Conservation (phyloP, 306 rosid species). For the Mucuna pruriens region DNA sequence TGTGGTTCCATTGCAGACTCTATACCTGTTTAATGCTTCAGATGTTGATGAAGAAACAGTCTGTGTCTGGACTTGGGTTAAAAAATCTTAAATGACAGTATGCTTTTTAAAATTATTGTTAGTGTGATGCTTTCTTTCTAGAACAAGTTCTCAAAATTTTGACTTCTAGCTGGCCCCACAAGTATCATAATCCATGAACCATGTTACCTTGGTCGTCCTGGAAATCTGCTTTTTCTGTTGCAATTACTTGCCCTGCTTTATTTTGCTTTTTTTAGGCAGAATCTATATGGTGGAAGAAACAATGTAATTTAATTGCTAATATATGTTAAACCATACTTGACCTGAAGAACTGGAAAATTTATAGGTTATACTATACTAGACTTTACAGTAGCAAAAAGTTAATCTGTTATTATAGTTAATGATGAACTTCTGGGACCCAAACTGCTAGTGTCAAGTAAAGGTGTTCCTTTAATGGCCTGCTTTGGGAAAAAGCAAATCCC, state of each 20-base stretch:
- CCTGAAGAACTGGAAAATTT: slow-evolving; percentile 12
- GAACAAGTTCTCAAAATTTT: background rate
- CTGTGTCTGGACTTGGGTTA: background rate
- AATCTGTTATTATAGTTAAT: slow-evolving; percentile 35
- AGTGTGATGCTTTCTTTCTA: slow-evolving; percentile 10
- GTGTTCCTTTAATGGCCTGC: slow-evolving; percentile 37
- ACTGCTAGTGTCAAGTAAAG: slow-evolving; percentile 34
- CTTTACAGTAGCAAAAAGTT: slow-evolving; percentile 18
- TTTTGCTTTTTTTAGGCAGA: slow-evolving; percentile 34
- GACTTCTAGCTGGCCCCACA: slow-evolving; percentile 50
- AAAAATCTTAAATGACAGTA: background rate
- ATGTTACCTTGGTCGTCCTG: slow-evolving; percentile 34
- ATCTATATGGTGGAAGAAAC: slow-evolving; percentile 44
- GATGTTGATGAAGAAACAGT: slow-evolving; percentile 17
- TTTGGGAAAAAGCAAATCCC: slow-evolving; percentile 45
- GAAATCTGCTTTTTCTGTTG: slow-evolving; percentile 34
- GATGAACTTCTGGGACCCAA: slow-evolving; percentile 38
- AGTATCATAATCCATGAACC: slow-evolving; percentile 39
- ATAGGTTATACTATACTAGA: slow-evolving; percentile 11
- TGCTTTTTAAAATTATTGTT: background rate
- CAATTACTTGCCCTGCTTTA: slow-evolving; percentile 34
- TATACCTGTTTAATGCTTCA: background rate
- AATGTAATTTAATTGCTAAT: background rate
- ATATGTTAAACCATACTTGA: background rate
- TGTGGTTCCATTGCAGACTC: slow-evolving; percentile 19